phyloP scores from a whole-genome alignment of 768 basidiomycete species.

The Candolleomyces efflorescens region DNA sequence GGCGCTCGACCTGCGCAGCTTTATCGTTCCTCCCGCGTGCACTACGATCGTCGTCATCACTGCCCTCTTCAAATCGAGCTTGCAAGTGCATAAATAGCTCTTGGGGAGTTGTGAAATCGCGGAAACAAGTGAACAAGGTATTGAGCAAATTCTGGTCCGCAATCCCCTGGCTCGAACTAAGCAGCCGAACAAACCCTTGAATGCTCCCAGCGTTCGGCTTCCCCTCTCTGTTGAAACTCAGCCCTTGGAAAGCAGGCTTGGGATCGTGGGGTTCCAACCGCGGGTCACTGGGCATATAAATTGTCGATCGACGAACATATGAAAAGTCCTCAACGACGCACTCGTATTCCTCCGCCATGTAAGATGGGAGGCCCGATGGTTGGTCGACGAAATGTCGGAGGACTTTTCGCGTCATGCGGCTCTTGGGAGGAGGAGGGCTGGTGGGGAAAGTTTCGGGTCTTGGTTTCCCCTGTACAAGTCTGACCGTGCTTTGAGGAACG shows the following conservation, averaged over 20 bases:
- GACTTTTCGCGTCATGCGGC: too few species aligned
- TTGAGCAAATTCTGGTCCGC: conserved; percentile 40
- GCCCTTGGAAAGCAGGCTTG: background rate
- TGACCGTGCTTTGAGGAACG: too few species aligned
- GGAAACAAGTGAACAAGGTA: conserved; percentile 67
- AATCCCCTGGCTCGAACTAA: conserved; percentile 37
- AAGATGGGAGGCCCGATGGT: background rate
- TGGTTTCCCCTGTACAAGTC: too few species aligned
- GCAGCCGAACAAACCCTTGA: conserved; percentile 37
- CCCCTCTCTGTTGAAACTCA: conserved; percentile 13
- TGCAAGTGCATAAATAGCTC: conserved; percentile 37
- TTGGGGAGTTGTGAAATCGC: conserved; percentile 54
- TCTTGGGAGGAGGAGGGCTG: too few species aligned
- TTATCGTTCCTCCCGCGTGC: conserved; percentile 26
- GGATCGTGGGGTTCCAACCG: background rate
- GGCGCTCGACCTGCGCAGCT: conserved; percentile 24
- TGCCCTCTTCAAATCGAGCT: conserved; percentile 43
- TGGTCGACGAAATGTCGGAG: too few species aligned
- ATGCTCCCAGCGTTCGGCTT: conserved; percentile 26
- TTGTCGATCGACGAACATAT: background rate
- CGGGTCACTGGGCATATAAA: background rate
- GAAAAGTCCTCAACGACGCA: background rate
- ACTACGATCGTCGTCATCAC: conserved; percentile 21
- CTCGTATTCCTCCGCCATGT: background rate
- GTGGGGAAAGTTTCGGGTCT: too few species aligned